phyloP scores from a whole-genome alignment of 179 eudicot genomes.

The Beta lomatogona region DNA sequence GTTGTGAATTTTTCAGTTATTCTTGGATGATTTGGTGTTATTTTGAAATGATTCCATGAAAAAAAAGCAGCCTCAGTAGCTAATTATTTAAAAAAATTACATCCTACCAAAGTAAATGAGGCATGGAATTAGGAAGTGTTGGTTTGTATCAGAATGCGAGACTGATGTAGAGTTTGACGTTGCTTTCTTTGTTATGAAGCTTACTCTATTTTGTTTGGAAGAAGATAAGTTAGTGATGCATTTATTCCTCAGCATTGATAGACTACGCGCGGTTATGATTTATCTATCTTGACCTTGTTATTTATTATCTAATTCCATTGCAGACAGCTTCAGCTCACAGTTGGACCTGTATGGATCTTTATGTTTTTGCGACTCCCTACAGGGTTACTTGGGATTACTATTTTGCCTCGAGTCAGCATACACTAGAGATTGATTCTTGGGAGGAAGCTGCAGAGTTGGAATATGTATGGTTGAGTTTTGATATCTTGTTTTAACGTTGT shows the following conservation, averaged over 20 bases:
- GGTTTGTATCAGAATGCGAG: neutral
- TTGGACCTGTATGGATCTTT: constrained; percentile 97
- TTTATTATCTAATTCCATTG: constrained; percentile 20
- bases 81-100: neutral
- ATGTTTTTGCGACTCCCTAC: constrained; percentile 96
- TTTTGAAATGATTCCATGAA: neutral
- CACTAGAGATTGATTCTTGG: constrained; percentile 82
- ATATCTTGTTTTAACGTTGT: neutral
- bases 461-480: constrained; percentile 56
- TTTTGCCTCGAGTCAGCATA: constrained; percentile 79
- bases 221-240: neutral
- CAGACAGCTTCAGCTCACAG: constrained; percentile 92
- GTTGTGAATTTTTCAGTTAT: no score
- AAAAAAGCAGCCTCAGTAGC: neutral
- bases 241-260: neutral
- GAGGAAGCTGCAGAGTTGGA: constrained; percentile 94
- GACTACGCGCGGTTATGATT: neutral
- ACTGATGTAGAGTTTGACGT: neutral
- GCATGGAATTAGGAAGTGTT: neutral
- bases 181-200: neutral
- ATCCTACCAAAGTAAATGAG: neutral
- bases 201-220: neutral
- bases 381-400: constrained; percentile 97
- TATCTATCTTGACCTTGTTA: constrained; percentile 8
- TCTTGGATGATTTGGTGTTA: no score